Percentiles rank a stretch among this genome's conserved stretches.
Conservation (phyloP, 2,329 filamentous ascomycete genomes). For the Aspergillus awamori region DNA sequence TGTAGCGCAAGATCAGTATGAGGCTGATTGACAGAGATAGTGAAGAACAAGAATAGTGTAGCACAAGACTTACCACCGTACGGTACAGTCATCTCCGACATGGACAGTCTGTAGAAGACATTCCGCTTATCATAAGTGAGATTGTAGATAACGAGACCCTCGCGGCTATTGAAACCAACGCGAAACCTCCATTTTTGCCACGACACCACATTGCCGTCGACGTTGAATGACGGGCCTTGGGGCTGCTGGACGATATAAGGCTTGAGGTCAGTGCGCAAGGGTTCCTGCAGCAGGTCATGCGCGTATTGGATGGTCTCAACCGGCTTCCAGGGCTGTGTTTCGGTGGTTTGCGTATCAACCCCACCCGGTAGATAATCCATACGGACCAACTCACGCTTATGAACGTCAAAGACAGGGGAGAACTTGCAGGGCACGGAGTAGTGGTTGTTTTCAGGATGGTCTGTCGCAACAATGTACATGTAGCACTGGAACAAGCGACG, state of each 20-base stretch:
- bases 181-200: conserved; percentile 71
- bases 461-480: conserved; percentile 41
- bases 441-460: conserved; percentile 43
- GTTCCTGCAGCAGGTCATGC: conserved; percentile 68
- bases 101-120: conserved; percentile 67
- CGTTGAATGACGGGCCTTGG: conserved; percentile 64
- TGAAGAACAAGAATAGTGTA: no score
- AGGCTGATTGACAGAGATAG: no score
- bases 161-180: conserved; percentile 64
- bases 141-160: conserved; percentile 71
- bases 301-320: conserved; percentile 55
- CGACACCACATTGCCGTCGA: conserved; percentile 59
- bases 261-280: conserved; percentile 66
- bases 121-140: conserved; percentile 65
- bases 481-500: conserved; percentile 47
- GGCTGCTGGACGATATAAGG: conserved; percentile 67
- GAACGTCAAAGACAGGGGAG: conserved; percentile 57
- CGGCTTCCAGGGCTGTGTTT: conserved; percentile 60
- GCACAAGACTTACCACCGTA: conserved; percentile 38
- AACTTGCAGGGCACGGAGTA: conserved; percentile 42
- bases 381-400: conserved; percentile 65
- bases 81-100: conserved; percentile 67
- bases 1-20: neutral
- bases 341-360: conserved; percentile 60
- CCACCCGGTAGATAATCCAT: conserved; percentile 72